Evolutionary conservation across 768 basidiomycete species (phyloP), one percentile per base, ranked within the genome.

Genomic region (Trametes coccinea): DNA sequence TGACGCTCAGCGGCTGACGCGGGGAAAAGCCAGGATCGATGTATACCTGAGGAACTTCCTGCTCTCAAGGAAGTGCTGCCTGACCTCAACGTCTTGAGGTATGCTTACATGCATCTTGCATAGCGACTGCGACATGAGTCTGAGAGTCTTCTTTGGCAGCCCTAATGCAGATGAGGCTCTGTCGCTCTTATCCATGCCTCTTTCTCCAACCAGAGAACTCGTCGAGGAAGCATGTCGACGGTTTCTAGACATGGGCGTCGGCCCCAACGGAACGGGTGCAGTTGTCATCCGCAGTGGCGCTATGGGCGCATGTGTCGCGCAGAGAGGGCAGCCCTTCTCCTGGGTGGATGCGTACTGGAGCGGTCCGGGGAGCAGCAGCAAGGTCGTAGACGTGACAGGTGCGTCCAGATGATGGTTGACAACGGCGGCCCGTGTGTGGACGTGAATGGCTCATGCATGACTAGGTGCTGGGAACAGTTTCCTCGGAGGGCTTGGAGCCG

Each of bases 391-490:
- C 72, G 92, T 93, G 29, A 95, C 93, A 64, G 93, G 90, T 86
- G 61, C 65, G 45, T 30, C 43, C 58, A 56, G 41, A 22, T 49
- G 16, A 34, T 13, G n/a, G 55, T 43, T 41, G 37, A 45, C 5
- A 6, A 37, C 11, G 34, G 60, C 50, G 43, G 33, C 54, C 30
- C 41, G 30, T 11, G 34, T 5, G 34, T 37, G 34, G 5, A 37
- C 11, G 34, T 11, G 5, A 11, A 37, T 5, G 6, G 5, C 11
- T 37, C 34, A 37, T 37, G 22, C 22, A 37, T 37, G 6, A 5
- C 34, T 6, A 92, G 92, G 94, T 46, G 93, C 92, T n/a, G 94
- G 94, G 14, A 96, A 96, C 72, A 82, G 85, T 61, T 96, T 95
- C 73, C 78, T 95, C 27, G 93, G 93, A 13, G 93, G 93, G 5